These are phyloP conservation scores for Pinus taeda DNA, from an alignment of 75 land plant species.

Conservation along the genomic window DNA sequence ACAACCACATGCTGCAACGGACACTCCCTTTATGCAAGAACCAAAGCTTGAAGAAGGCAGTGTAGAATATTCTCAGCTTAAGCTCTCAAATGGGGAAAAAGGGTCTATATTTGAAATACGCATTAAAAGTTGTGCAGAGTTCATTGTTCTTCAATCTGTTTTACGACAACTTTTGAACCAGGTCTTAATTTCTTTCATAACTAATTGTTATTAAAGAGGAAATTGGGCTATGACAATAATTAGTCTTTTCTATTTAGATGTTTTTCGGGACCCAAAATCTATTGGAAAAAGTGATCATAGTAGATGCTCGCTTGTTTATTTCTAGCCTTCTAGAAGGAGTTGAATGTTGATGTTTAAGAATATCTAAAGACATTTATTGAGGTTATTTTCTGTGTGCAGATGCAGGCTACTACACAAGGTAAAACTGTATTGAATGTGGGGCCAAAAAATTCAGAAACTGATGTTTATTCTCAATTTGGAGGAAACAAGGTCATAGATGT, in stretches of 20 bases:
- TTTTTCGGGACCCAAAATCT: neutral
- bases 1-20: neutral
- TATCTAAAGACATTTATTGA: neutral
- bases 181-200: constrained; percentile 9
- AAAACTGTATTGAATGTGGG: neutral
- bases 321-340: neutral
- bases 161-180: constrained; percentile 31
- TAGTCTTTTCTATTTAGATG: neutral
- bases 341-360: neutral
- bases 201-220: neutral
- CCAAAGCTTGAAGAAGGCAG: neutral
- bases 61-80: neutral
- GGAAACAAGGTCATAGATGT: neutral
- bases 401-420: constrained; percentile 9
- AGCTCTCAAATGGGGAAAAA: neutral
- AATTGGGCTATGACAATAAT: neutral
- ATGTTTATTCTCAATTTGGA: neutral
- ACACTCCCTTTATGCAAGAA: neutral
- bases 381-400: neutral
- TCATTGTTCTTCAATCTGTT: constrained; percentile 27
- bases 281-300: neutral
- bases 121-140: neutral
- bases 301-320: too few species aligned
- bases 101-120: neutral
- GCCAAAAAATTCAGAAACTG: neutral